Conservation (phyloP, 2,329 filamentous ascomycete species). For the Elsinoe batatas region DNA sequence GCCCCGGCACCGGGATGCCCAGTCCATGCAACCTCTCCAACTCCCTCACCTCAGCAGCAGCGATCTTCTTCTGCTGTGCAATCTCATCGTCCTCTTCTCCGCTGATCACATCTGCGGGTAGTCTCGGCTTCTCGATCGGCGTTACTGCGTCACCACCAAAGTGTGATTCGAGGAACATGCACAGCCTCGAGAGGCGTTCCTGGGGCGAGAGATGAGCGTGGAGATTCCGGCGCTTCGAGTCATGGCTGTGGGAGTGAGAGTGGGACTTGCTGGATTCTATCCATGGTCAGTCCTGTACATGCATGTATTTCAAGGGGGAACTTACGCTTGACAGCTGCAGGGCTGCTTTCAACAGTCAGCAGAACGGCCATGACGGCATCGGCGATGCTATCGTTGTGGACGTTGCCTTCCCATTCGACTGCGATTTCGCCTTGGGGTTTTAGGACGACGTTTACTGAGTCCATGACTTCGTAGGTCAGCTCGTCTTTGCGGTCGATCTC, state of each 20-base stretch:
- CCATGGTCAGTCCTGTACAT: constrained; percentile 14
- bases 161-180: constrained; percentile 95
- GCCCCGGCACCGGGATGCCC: constrained; percentile 82
- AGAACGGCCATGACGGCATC: constrained; percentile 92
- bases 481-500: constrained; percentile 33
- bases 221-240: constrained; percentile 50
- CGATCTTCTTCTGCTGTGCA: constrained; percentile 45
- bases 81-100: constrained; percentile 36
- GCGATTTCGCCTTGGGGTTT: constrained; percentile 61
- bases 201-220: constrained; percentile 62
- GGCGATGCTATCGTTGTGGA: constrained; percentile 96
- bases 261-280: constrained; percentile 35
- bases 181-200: constrained; percentile 72
- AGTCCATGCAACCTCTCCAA: constrained; percentile 68
- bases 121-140: constrained; percentile 60
- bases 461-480: constrained; percentile 65
- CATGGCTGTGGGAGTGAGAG: constrained; percentile 36
- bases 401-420: constrained; percentile 94
- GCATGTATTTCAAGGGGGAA: constrained; percentile 15
- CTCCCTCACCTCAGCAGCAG: constrained; percentile 43
- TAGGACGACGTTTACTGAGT: constrained; percentile 62
- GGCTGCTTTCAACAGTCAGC: constrained; percentile 84
- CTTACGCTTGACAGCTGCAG: constrained; percentile 84
- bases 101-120: constrained; percentile 28
- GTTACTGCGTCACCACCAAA: constrained; percentile 77